Evolutionary conservation across 768 basidiomycete genomes (phyloP).

Genomic region (Roridomyces roridus): DNA sequence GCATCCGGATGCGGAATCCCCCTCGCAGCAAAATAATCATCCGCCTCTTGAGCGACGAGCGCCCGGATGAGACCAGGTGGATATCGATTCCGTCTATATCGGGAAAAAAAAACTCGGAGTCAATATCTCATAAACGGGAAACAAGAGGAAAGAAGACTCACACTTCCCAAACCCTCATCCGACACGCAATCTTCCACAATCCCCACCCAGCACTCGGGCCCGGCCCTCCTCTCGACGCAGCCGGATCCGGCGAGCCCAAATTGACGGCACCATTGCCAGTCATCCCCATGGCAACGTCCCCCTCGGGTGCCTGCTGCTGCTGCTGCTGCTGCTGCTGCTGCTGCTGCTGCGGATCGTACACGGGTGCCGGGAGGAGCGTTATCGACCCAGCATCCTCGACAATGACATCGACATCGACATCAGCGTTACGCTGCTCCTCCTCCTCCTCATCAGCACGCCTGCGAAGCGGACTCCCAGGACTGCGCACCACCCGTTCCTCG

Average conservation of each 20-base stretch:
- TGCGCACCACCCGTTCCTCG: neutral
- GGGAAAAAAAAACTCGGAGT: no score
- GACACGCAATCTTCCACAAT: slow-evolving; percentile 26
- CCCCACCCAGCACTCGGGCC: slow-evolving; percentile 17
- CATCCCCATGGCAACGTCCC: no score
- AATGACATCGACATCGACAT: neutral
- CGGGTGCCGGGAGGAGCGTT: neutral
- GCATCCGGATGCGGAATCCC: slow-evolving; percentile 21
- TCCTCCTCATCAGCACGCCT: neutral
- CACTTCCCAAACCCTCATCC: slow-evolving; percentile 24
- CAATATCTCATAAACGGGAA: neutral
- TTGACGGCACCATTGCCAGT: no score
- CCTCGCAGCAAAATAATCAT: slow-evolving; percentile 20
- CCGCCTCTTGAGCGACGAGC: slow-evolving; percentile 26
- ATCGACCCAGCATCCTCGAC: neutral
- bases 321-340: neutral
- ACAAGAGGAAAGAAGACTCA: slow-evolving; percentile 4
- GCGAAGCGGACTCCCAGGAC: no score
- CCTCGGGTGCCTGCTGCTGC: no score
- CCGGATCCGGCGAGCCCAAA: no score
- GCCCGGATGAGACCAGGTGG: slow-evolving; percentile 23
- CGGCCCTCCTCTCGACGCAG: no score
- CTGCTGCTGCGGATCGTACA: neutral
- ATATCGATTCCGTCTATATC: slow-evolving; percentile 17
- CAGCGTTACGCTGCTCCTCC: neutral